A percentile compares a stretch with the other conserved stretches of the same genome.
Conservation (phyloP, 768 basidiomycete species). For the Dacryopinax spathularia region DNA sequence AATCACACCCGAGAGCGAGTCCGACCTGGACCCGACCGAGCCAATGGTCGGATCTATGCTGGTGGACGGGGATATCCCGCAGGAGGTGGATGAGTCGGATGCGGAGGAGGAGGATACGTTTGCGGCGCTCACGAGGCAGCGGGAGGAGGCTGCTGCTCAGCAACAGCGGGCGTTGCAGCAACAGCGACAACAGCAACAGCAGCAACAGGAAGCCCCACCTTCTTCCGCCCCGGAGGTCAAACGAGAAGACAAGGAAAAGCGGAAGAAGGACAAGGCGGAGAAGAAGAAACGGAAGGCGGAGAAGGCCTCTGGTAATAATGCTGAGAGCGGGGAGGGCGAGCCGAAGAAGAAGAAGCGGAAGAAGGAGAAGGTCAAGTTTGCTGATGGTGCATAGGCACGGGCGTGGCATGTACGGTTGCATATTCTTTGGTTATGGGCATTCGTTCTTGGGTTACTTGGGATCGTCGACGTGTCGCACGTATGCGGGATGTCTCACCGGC, state of each 20-base stretch:
- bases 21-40: constrained; percentile 6
- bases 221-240: constrained; percentile 25
- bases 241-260: constrained; percentile 27
- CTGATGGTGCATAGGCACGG: background rate
- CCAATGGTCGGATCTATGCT: background rate
- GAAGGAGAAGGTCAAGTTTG: constrained; percentile 2
- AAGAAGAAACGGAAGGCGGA: constrained; percentile 24
- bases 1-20: constrained; percentile 12
- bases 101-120: constrained; percentile 24
- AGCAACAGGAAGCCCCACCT: constrained; percentile 15
- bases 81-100: constrained; percentile 15
- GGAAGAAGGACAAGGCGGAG: constrained; percentile 25
- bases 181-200: constrained; percentile 17
- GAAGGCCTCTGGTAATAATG: constrained; percentile 8
- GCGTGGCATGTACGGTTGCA: background rate
- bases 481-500: background rate
- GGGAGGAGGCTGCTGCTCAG: constrained; percentile 15
- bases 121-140: constrained; percentile 29
- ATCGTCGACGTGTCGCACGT: background rate
- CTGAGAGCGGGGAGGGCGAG: background rate
- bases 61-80: constrained; percentile 6
- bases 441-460: background rate
- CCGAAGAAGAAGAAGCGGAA: constrained; percentile 9
- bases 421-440: constrained; percentile 2
- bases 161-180: constrained; percentile 13